Conservation (phyloP, 2,329 filamentous ascomycete genomes). For the Pseudocercospora eumusae region DNA sequence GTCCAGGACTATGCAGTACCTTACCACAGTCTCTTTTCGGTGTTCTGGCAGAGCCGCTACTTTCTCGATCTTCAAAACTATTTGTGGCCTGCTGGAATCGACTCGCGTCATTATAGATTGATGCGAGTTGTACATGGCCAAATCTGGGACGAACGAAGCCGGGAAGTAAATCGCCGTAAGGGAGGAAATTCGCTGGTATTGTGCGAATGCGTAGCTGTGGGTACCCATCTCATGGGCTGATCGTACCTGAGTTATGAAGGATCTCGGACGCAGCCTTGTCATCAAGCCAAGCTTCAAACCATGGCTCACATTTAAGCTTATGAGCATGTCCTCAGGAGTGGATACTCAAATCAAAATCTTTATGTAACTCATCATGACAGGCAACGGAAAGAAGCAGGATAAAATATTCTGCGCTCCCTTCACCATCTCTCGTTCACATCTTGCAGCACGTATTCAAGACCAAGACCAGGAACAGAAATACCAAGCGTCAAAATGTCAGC, state of each 20-base stretch:
- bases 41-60: too few species aligned
- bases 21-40: too few species aligned
- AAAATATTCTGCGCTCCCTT: neutral
- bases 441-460: neutral
- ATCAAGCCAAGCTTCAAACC: neutral
- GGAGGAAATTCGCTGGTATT: neutral
- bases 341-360: neutral
- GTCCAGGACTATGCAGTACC: too few species aligned
- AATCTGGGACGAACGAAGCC: neutral
- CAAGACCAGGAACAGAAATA: neutral
- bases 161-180: neutral
- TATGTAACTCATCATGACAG: neutral
- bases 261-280: neutral
- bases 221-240: neutral
- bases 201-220: neutral
- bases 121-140: too few species aligned
- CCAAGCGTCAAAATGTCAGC: neutral
- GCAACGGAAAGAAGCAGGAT: neutral
- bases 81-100: too few species aligned
- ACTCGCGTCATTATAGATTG: too few species aligned
- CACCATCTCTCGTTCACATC: neutral
- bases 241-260: too few species aligned
- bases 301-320: neutral
- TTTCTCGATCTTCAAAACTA: too few species aligned
- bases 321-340: neutral